phyloP scores from a whole-genome alignment of 441 rosid species.

The Gossypium davidsonii region DNA sequence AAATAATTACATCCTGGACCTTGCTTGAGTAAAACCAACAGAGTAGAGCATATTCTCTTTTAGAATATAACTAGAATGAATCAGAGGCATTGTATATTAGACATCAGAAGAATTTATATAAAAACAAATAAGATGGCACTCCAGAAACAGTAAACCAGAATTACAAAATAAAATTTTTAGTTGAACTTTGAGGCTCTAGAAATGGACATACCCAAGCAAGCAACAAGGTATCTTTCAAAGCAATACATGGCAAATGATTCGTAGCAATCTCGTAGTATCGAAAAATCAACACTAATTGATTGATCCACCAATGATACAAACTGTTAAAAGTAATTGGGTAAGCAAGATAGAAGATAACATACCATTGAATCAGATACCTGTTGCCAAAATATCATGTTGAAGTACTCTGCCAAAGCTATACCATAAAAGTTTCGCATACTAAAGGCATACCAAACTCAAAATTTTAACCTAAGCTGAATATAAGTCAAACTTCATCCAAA shows the following conservation, averaged over 20 bases:
- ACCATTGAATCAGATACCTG: not conserved
- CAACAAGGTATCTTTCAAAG: conserved; percentile 92
- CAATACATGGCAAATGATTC: conserved; percentile 78
- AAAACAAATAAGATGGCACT: not conserved
- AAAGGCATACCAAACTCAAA: not conserved
- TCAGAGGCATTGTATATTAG: not conserved
- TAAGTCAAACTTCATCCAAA: not conserved
- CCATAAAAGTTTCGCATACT: not conserved
- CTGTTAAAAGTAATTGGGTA: conserved; percentile 37
- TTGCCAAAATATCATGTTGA: conserved; percentile 2
- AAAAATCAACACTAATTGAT: conserved; percentile 81
- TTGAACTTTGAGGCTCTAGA: conserved; percentile 2
- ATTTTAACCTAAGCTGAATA: not conserved
- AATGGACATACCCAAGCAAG: conserved; percentile 52
- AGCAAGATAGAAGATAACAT: not conserved
- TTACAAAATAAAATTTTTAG: conserved; percentile 8
- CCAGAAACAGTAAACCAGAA: not conserved
- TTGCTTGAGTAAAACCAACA: conserved; percentile 3
- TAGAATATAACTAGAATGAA: not conserved
- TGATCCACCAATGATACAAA: conserved; percentile 86
- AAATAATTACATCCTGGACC: not conserved
- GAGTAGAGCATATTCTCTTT: not conserved
- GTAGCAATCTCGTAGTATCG: conserved; percentile 92
- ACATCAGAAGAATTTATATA: not conserved
- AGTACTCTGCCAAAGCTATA: not conserved